phyloP scores from a whole-genome alignment of 441 rosid species.

The Kokia cookei region DNA sequence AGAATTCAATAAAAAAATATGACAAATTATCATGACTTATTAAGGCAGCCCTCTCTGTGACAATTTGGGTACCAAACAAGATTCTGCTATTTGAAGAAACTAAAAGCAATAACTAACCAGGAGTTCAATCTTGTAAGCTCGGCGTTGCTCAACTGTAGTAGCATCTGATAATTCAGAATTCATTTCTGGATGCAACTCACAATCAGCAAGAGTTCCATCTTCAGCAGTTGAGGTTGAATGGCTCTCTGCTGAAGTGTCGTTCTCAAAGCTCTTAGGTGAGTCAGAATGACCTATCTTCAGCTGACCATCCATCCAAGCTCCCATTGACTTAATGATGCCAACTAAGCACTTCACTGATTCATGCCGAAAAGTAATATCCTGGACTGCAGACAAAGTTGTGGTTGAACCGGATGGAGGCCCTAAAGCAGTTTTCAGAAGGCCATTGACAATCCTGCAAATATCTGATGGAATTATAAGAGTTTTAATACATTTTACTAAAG shows the following conservation, averaged over 20 bases:
- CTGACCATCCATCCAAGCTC: conserved; percentile 93
- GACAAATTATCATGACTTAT: background rate
- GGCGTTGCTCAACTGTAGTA: conserved; percentile 87
- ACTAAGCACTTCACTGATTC: conserved; percentile 98
- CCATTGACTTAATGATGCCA: conserved; percentile 85
- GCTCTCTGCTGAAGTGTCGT: conserved; percentile 47
- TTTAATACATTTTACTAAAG: conserved; percentile 54
- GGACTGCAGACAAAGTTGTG: conserved; percentile 77
- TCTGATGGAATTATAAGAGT: conserved; percentile 95
- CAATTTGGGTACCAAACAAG: background rate
- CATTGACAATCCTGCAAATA: conserved; percentile 98
- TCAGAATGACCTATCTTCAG: conserved; percentile 54
- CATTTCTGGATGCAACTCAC: conserved; percentile 63
- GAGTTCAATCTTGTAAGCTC: conserved; percentile 91
- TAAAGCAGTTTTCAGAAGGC: conserved; percentile 93
- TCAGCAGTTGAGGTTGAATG: conserved; percentile 50
- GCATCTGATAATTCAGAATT: conserved; percentile 74
- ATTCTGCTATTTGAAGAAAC: background rate
- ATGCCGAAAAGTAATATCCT: conserved; percentile 86
- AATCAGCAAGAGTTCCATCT: conserved; percentile 56
- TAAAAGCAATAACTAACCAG: conserved; percentile 49
- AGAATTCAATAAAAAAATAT: background rate
- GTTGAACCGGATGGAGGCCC: conserved; percentile 96
- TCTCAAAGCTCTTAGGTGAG: conserved; percentile 49
- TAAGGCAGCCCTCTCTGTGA: background rate